Percentiles rank a stretch among this genome's conserved stretches.
Conservation (phyloP, 1,139 yeast genomes). For the Saccharomyces hybrid region DNA sequence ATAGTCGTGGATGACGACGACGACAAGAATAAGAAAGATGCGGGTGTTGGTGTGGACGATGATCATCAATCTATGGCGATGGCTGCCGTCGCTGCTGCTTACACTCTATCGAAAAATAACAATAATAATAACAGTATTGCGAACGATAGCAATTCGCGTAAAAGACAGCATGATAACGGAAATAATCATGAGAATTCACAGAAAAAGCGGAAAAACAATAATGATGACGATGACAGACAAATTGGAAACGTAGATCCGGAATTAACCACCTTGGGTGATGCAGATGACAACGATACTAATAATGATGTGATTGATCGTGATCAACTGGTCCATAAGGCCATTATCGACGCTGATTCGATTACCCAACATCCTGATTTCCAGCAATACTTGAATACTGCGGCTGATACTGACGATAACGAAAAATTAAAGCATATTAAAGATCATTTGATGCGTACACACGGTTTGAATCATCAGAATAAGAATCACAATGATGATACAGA, state of each 20-base stretch:
- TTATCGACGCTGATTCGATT: slow-evolving; percentile 56
- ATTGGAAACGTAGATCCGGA: background rate
- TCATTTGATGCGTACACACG: background rate
- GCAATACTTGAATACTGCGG: slow-evolving; percentile 36
- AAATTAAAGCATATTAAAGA: background rate
- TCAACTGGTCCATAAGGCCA: slow-evolving; percentile 59
- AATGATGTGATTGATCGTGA: slow-evolving; percentile 39
- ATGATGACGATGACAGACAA: background rate
- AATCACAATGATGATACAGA: background rate
- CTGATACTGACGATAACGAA: slow-evolving; percentile 8
- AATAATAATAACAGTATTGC: background rate
- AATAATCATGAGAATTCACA: background rate
- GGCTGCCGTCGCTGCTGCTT: background rate
- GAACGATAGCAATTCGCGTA: background rate
- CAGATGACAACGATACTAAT: background rate
- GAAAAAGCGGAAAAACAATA: background rate
- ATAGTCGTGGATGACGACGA: slow-evolving; percentile 1
- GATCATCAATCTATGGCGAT: slow-evolving; percentile 5
- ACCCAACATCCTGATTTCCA: slow-evolving; percentile 46
- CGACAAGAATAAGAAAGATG: background rate
- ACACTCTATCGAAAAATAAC: background rate
- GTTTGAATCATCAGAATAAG: background rate
- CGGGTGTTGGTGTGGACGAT: background rate
- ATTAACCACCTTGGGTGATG: background rate
- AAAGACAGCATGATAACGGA: background rate